These are phyloP conservation scores for Suhomyces bribrorum DNA, from an alignment of 1,139 yeast genomes.

Conservation along the genomic window DNA sequence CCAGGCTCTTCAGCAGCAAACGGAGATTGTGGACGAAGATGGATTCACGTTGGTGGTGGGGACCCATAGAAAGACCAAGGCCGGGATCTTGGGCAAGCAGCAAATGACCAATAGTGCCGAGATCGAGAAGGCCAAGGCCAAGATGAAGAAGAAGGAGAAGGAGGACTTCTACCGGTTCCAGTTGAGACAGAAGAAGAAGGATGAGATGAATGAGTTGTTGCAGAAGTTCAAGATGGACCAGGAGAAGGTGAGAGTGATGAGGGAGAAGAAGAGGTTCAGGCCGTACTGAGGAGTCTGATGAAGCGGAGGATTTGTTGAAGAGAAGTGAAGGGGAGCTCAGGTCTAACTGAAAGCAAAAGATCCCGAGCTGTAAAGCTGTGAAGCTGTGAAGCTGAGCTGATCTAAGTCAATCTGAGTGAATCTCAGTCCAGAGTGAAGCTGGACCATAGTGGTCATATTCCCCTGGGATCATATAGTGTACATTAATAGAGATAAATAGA, in stretches of 20 bases:
- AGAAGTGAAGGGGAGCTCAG: neutral
- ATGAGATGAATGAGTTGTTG: slow-evolving; percentile 85
- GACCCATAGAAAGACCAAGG: slow-evolving; percentile 76
- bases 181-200: slow-evolving; percentile 88
- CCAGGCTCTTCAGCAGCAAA: slow-evolving; percentile 55
- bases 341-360: neutral
- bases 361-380: too few species aligned
- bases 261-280: slow-evolving; percentile 76
- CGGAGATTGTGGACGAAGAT: slow-evolving; percentile 79
- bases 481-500: neutral
- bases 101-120: slow-evolving; percentile 47
- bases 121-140: slow-evolving; percentile 46
- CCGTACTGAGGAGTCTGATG: slow-evolving; percentile 55
- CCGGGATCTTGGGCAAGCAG: slow-evolving; percentile 61
- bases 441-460: neutral
- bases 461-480: neutral
- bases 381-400: too few species aligned
- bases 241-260: slow-evolving; percentile 75
- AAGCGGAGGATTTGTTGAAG: neutral
- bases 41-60: slow-evolving; percentile 93
- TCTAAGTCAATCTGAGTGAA: too few species aligned
- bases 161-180: slow-evolving; percentile 95
- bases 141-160: slow-evolving; percentile 77
- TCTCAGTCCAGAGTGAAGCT: too few species aligned
- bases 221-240: slow-evolving; percentile 87